Percentiles rank a stretch among this genome's conserved stretches.
Conservation (phyloP, 495 filamentous ascomycete genomes). For the Lasiosphaeris hirsuta region DNA sequence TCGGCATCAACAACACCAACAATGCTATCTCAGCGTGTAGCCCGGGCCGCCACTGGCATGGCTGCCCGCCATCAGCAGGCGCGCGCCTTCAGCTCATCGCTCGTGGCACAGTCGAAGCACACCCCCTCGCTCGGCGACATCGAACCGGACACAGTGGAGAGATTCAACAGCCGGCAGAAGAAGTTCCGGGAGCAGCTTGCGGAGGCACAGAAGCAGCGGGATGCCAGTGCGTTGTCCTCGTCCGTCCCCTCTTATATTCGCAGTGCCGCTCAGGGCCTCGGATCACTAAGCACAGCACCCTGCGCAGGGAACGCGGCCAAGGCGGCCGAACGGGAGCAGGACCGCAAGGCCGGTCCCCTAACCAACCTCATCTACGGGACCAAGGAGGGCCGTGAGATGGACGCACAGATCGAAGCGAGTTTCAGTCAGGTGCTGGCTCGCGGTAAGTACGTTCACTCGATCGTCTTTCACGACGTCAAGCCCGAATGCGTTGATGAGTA, state of each 20-base stretch:
- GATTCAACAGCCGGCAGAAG: conserved; percentile 77
- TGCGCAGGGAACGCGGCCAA: conserved; percentile 41
- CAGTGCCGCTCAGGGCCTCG: conserved; percentile 46
- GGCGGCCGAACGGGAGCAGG: conserved; percentile 37
- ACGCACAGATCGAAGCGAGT: conserved; percentile 89
- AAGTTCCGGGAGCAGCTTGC: conserved; percentile 81
- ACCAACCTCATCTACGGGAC: conserved; percentile 90
- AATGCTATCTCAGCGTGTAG: conserved; percentile 28
- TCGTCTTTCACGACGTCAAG: conserved; percentile 95
- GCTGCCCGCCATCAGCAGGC: conserved; percentile 29
- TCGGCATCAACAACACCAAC: neutral
- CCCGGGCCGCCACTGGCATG: conserved; percentile 6
- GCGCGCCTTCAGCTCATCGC: conserved; percentile 61
- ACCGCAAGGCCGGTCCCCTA: conserved; percentile 52
- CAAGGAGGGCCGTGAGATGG: conserved; percentile 85
- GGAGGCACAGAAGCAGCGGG: conserved; percentile 71
- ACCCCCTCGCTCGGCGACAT: conserved; percentile 85
- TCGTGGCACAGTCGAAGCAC: conserved; percentile 42
- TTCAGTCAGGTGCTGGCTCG: conserved; percentile 91
- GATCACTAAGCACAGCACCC: conserved; percentile 60
- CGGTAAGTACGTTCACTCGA: conserved; percentile 97
- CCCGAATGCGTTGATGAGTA: conserved; percentile 96
- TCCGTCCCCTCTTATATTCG: conserved; percentile 34
- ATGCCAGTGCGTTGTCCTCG: conserved; percentile 66
- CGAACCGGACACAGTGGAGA: conserved; percentile 56